Percentiles rank a stretch among this genome's conserved stretches.
phyloP scores from a whole-genome alignment of 345 rosid species.

The Boechera stricta region DNA sequence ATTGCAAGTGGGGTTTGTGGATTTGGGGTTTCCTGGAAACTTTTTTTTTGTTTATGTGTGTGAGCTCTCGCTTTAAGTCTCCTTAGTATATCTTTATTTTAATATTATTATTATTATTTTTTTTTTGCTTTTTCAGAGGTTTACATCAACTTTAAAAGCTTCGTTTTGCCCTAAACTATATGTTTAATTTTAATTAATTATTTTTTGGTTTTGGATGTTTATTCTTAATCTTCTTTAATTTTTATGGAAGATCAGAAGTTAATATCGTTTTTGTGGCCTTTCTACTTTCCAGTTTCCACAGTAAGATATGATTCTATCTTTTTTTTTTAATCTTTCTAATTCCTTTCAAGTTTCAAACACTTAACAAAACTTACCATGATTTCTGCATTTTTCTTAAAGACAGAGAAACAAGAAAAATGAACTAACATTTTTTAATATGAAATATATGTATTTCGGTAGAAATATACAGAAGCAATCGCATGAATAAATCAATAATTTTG shows the following conservation, averaged over 20 bases:
- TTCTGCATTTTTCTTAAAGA: neutral
- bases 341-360: neutral
- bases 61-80: slow-evolving; percentile 30
- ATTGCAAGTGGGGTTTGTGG: slow-evolving; percentile 48
- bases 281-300: slow-evolving; percentile 30
- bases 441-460: neutral
- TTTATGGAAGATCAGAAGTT: slow-evolving; percentile 11
- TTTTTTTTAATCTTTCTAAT: neutral
- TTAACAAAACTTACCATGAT: neutral
- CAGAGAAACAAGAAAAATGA: neutral
- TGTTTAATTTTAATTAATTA: slow-evolving; percentile 26
- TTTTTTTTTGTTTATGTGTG: neutral
- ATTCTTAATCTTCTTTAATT: slow-evolving; percentile 20
- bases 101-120: neutral
- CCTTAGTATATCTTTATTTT: slow-evolving; percentile 7
- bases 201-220: slow-evolving; percentile 33
- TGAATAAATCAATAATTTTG: neutral
- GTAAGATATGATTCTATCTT: slow-evolving; percentile 14
- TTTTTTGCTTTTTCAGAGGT: slow-evolving; percentile 39
- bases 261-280: slow-evolving; percentile 1
- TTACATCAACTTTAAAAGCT: slow-evolving; percentile 42
- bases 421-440: neutral
- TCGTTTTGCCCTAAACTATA: slow-evolving; percentile 31
- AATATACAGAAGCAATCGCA: neutral
- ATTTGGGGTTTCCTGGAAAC: slow-evolving; percentile 51